A percentile compares a stretch with the other conserved stretches of the same genome.
Conservation (phyloP, 768 basidiomycete genomes). For the Amyloporia xantha region DNA sequence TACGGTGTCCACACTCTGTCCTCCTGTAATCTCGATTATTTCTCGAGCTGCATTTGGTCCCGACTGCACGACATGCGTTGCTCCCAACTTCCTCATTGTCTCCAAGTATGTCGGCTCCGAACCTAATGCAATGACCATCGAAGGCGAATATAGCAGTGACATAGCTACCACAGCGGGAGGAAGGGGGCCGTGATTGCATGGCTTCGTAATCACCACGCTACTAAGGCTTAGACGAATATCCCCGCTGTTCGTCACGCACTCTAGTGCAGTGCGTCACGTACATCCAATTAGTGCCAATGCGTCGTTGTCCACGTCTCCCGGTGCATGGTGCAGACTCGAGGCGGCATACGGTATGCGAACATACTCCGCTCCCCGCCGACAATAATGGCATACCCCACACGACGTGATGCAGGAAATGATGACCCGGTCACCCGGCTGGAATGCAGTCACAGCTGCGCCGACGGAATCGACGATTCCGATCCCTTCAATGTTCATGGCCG, state of each 20-base stretch:
- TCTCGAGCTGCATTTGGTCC: conserved; percentile 12
- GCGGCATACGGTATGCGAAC: conserved; percentile 20
- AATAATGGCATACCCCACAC: conserved; percentile 16
- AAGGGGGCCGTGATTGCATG: conserved; percentile 22
- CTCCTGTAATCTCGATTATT: conserved; percentile 20
- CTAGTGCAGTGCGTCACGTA: conserved; percentile 18
- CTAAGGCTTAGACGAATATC: conserved; percentile 17
- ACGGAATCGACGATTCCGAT: conserved; percentile 28
- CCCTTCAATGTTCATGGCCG: conserved; percentile 37
- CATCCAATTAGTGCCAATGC: conserved; percentile 19
- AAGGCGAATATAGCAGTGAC: conserved; percentile 18
- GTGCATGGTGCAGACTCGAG: conserved; percentile 12
- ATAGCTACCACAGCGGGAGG: conserved; percentile 11
- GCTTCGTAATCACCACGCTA: no score
- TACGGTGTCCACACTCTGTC: conserved; percentile 18
- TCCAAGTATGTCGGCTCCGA: conserved; percentile 14
- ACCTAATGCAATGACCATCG: conserved; percentile 16
- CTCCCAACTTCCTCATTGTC: conserved; percentile 14
- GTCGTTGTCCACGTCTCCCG: conserved; percentile 10
- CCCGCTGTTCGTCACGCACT: conserved; percentile 20
- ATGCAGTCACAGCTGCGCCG: conserved; percentile 24
- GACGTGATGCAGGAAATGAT: conserved; percentile 15
- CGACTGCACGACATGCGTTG: conserved; percentile 17
- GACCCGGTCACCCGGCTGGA: conserved; percentile 26
- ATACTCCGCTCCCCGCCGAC: conserved; percentile 19